A percentile compares a stretch with the other conserved stretches of the same genome.
phyloP scores from a whole-genome alignment of 192 early-diverging fungal species.

The Lobosporangium transversale region DNA sequence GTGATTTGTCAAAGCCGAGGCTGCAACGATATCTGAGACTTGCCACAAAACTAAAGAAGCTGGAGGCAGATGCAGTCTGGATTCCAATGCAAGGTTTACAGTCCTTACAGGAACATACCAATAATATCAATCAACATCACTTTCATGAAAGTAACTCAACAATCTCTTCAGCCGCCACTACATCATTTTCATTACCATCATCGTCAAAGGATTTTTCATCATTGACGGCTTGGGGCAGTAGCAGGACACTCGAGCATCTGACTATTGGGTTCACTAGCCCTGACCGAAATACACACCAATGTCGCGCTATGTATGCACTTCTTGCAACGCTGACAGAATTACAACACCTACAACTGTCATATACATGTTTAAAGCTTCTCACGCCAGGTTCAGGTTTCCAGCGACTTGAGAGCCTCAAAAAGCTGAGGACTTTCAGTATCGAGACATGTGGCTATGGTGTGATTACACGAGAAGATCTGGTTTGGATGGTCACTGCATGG shows the following conservation, averaged over 20 bases:
- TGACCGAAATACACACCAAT: conserved; percentile 1
- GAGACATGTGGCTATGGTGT: conserved; percentile 27
- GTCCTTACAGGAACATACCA: neutral
- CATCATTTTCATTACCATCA: too few species aligned
- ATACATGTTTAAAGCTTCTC: conserved; percentile 28
- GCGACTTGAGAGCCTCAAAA: neutral
- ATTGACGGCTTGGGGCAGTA: conserved; percentile 13
- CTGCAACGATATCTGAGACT: conserved; percentile 10
- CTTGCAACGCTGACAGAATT: conserved; percentile 23
- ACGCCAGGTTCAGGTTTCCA: conserved; percentile 3
- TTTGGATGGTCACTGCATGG: conserved; percentile 30
- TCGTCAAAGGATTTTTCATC: too few species aligned
- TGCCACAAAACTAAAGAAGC: neutral
- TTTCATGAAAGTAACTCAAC: neutral
- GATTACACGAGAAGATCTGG: conserved; percentile 5
- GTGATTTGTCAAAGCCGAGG: conserved; percentile 1
- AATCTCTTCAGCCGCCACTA: neutral
- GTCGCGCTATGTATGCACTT: conserved; percentile 9
- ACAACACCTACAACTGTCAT: conserved; percentile 20
- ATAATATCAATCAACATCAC: too few species aligned
- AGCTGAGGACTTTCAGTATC: conserved; percentile 14
- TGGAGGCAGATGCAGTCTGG: conserved; percentile 38
- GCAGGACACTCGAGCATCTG: conserved; percentile 10
- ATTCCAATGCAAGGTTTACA: conserved; percentile 12
- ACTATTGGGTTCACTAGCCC: conserved; percentile 30